phyloP scores from a whole-genome alignment of 306 rosid genomes.

The Coriaria nepalensis region DNA sequence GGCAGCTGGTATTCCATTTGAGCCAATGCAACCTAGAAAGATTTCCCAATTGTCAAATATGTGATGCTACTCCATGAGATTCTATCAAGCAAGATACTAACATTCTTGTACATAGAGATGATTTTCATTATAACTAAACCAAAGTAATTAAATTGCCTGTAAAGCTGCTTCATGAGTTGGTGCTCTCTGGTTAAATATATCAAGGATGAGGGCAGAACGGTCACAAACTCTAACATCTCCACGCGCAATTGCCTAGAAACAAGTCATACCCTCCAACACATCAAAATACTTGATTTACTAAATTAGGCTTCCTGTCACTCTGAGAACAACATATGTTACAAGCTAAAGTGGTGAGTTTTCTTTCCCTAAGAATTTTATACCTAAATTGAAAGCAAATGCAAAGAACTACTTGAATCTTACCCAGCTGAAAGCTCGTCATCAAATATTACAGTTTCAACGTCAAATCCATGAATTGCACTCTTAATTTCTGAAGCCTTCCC shows the following conservation, averaged over 20 bases:
- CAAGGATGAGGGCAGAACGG: conserved; percentile 86
- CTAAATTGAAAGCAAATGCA: too few relatives aligned
- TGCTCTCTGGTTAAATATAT: conserved; percentile 94
- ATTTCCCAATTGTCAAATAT: conserved; percentile 13
- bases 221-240: conserved; percentile 96
- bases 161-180: conserved; percentile 97
- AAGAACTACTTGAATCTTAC: conserved; percentile 18
- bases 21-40: conserved; percentile 74
- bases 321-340: too few relatives aligned
- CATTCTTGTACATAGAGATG: too few relatives aligned
- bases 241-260: conserved; percentile 66
- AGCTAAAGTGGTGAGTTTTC: too few relatives aligned
- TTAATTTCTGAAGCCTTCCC: conserved; percentile 92
- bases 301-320: too few relatives aligned
- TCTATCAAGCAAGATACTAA: too few relatives aligned
- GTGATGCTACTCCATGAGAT: too few relatives aligned
- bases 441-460: conserved; percentile 72
- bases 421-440: conserved; percentile 97
- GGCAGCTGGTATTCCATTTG: conserved; percentile 99
- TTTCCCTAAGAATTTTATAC: too few relatives aligned
- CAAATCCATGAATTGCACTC: conserved; percentile 70
- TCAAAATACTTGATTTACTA: too few relatives aligned
- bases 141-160: conserved; percentile 32
- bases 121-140: background rate
- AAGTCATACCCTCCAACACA: too few relatives aligned